Percentiles rank a stretch among this genome's conserved stretches.
These are phyloP conservation scores for Knufia fluminis DNA, from an alignment of 2,329 filamentous ascomycete species.

Conservation along the genomic window DNA sequence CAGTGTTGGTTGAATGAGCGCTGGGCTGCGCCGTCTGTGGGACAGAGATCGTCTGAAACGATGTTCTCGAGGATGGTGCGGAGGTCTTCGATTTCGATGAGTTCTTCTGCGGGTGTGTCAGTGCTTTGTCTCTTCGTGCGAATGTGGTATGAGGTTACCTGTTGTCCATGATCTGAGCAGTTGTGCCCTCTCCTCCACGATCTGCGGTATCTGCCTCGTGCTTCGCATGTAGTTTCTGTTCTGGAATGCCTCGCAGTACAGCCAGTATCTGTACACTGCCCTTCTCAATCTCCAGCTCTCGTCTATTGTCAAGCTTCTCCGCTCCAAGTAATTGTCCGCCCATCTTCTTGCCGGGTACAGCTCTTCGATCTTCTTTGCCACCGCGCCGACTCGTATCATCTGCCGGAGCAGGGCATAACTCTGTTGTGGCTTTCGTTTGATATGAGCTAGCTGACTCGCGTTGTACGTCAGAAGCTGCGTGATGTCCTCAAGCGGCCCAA, in stretches of 20 bases:
- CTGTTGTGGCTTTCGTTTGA: slow-evolving; percentile 43
- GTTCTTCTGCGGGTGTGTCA: slow-evolving; percentile 29
- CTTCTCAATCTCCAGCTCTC: slow-evolving; percentile 47
- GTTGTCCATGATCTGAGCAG: slow-evolving; percentile 53
- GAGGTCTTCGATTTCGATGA: slow-evolving; percentile 52
- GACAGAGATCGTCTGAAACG: slow-evolving; percentile 50
- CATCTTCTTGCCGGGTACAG: slow-evolving; percentile 57
- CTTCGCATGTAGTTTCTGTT: slow-evolving; percentile 43
- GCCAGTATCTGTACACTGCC: slow-evolving; percentile 53
- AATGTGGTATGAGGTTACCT: neutral
- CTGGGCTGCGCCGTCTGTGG: slow-evolving; percentile 43
- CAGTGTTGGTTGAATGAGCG: slow-evolving; percentile 10
- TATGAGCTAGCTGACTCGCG: slow-evolving; percentile 48
- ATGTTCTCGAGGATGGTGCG: slow-evolving; percentile 47
- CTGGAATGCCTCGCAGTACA: slow-evolving; percentile 52
- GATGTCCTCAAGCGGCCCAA: slow-evolving; percentile 49
- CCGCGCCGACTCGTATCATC: slow-evolving; percentile 43
- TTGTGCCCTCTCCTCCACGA: slow-evolving; percentile 44
- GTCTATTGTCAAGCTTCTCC: slow-evolving; percentile 41
- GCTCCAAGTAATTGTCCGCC: slow-evolving; percentile 45
- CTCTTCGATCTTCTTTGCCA: slow-evolving; percentile 50
- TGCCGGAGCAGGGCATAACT: slow-evolving; percentile 48
- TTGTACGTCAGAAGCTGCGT: slow-evolving; percentile 54
- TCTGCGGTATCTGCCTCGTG: slow-evolving; percentile 37
- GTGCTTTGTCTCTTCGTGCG: neutral